These are phyloP conservation scores for Colletotrichum sp. DNA, from an alignment of 2,329 filamentous ascomycete genomes.

Conservation along the genomic window DNA sequence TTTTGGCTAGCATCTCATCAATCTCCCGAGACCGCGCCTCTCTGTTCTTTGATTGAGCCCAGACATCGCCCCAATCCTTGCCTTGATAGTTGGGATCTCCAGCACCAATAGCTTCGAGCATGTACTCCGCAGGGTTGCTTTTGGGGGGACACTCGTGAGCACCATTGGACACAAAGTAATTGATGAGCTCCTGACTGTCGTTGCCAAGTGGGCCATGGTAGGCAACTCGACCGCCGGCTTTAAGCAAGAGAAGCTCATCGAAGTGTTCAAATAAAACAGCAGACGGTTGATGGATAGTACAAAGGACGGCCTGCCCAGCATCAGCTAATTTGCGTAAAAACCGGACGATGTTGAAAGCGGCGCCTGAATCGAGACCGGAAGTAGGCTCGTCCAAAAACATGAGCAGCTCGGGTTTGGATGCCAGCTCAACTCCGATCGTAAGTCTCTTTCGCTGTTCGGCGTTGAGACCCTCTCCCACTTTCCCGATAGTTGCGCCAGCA, in stretches of 20 bases:
- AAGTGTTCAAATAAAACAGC: slow-evolving; percentile 62
- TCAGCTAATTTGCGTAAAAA: slow-evolving; percentile 67
- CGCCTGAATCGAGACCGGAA: slow-evolving; percentile 62
- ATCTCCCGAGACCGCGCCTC: slow-evolving; percentile 54
- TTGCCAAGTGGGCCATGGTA: slow-evolving; percentile 61
- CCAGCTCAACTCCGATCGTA: slow-evolving; percentile 62
- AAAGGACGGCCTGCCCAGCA: slow-evolving; percentile 63
- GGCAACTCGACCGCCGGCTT: slow-evolving; percentile 56
- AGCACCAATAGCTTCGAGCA: slow-evolving; percentile 65
- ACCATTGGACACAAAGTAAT: slow-evolving; percentile 58
- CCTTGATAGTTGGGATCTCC: slow-evolving; percentile 65
- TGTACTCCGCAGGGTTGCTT: slow-evolving; percentile 60
- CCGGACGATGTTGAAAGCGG: slow-evolving; percentile 66
- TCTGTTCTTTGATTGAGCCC: slow-evolving; percentile 58
- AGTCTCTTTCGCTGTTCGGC: slow-evolving; percentile 63
- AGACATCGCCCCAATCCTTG: slow-evolving; percentile 68
- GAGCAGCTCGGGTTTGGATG: slow-evolving; percentile 62
- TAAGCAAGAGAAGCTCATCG: slow-evolving; percentile 60
- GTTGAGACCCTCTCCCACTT: slow-evolving; percentile 63
- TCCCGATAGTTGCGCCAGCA: slow-evolving; percentile 68
- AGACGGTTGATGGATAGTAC: slow-evolving; percentile 66
- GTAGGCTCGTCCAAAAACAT: slow-evolving; percentile 70
- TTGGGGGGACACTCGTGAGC: slow-evolving; percentile 50
- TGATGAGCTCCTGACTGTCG: slow-evolving; percentile 51
- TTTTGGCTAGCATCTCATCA: slow-evolving; percentile 51